Conservation (phyloP, 371 early-diverging fungal genomes). For the Actinomortierella ambigua region DNA sequence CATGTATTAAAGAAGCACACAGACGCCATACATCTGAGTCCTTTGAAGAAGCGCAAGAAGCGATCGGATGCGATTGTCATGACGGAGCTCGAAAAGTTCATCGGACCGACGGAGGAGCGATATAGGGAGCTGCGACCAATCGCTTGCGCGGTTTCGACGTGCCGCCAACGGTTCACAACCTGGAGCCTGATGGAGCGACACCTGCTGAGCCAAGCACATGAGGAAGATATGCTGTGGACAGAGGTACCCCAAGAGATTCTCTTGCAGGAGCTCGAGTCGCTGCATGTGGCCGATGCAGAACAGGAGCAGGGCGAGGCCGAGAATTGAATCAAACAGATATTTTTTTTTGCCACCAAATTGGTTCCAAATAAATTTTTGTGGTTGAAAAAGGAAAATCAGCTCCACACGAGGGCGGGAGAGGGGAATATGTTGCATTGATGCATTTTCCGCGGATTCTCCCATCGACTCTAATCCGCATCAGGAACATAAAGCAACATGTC, state of each 20-base stretch:
- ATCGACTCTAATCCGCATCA: neutral
- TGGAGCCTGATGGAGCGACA: slow-evolving; percentile 35
- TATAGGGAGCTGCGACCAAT: slow-evolving; percentile 6
- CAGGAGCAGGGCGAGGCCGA: neutral
- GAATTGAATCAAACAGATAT: too few species aligned
- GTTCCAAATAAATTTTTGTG: too few species aligned
- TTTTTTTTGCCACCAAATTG: too few species aligned
- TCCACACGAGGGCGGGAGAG: too few species aligned
- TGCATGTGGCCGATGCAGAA: neutral
- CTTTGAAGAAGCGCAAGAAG: slow-evolving; percentile 30
- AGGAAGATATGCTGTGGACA: slow-evolving; percentile 11
- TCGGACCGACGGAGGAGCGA: slow-evolving; percentile 23
- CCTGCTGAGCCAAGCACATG: slow-evolving; percentile 40
- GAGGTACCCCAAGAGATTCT: too few species aligned
- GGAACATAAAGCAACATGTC: slow-evolving; percentile 63
- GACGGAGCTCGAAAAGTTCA: slow-evolving; percentile 9
- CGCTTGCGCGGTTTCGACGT: slow-evolving; percentile 19
- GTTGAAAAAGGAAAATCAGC: neutral
- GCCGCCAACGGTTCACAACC: slow-evolving; percentile 23
- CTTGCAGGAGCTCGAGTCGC: neutral
- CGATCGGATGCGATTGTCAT: slow-evolving; percentile 17
- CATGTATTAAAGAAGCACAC: slow-evolving; percentile 49
- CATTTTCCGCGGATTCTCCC: neutral
- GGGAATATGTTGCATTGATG: neutral
- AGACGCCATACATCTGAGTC: slow-evolving; percentile 11